Conservation (phyloP, 2,329 filamentous ascomycete genomes). For the Exophiala bonariae region DNA sequence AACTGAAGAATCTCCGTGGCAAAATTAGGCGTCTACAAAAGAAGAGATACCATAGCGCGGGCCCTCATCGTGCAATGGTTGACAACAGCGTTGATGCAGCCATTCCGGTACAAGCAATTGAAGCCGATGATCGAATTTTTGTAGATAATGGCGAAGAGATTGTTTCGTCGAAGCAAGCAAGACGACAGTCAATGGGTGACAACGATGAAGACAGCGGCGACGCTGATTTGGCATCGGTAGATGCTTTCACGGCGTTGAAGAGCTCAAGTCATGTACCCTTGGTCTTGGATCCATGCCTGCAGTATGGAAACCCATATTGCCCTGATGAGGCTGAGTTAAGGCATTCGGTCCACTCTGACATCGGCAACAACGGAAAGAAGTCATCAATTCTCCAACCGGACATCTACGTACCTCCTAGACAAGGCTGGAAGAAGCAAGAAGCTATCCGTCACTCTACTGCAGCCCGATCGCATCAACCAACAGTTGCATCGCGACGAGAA, state of each 20-base stretch:
- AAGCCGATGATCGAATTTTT: not conserved
- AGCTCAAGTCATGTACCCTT: not conserved
- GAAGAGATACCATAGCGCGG: not conserved
- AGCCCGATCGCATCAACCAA: not conserved
- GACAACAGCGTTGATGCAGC: too few relatives aligned
- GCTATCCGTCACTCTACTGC: not conserved
- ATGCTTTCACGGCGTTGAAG: not conserved
- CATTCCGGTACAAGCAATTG: too few relatives aligned
- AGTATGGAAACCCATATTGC: too few relatives aligned
- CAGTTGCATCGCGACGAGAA: not conserved
- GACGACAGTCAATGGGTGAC: not conserved
- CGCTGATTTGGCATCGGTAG: not conserved
- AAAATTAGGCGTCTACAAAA: conserved; percentile 11
- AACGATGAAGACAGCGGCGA: not conserved
- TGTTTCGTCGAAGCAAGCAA: not conserved
- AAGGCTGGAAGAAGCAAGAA: not conserved
- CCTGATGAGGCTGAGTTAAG: too few relatives aligned
- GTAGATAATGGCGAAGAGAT: conserved; percentile 1
- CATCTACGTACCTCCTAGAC: not conserved
- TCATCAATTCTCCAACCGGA: too few relatives aligned
- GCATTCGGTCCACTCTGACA: too few relatives aligned
- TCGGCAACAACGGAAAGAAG: too few relatives aligned
- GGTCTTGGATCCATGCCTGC: too few relatives aligned
- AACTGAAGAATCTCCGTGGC: conserved; percentile 12
- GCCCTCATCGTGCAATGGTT: too few relatives aligned